Percentiles rank a stretch among this genome's conserved stretches.
These are phyloP conservation scores for Knoxia roxburghii DNA, from an alignment of 257 asterid genomes.

Conservation along the genomic window DNA sequence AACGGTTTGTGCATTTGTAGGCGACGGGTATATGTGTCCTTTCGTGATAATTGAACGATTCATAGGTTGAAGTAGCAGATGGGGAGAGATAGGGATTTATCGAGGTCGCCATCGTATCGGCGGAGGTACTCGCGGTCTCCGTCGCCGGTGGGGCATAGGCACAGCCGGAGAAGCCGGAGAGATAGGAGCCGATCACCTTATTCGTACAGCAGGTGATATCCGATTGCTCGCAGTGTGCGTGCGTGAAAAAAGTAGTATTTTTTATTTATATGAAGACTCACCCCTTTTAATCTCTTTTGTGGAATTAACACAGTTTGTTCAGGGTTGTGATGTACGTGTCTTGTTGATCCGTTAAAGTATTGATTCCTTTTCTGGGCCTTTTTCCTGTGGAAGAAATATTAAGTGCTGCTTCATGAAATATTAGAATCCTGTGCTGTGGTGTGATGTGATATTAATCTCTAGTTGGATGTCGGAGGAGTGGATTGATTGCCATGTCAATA, in stretches of 20 bases:
- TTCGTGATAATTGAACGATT: slow-evolving; percentile 8
- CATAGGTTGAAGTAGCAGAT: slow-evolving; percentile 28
- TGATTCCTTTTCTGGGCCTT: slow-evolving; percentile 20
- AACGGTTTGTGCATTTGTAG: slow-evolving; percentile 22
- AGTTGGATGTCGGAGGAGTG: slow-evolving; percentile 4
- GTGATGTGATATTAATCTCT: slow-evolving; percentile 18
- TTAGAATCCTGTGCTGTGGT: slow-evolving; percentile 19
- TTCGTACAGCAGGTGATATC: slow-evolving; percentile 94
- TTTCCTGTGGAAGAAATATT: slow-evolving; percentile 16
- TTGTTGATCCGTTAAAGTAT: slow-evolving; percentile 24
- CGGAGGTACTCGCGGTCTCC: slow-evolving; percentile 86
- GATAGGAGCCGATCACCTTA: slow-evolving; percentile 86
- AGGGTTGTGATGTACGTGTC: slow-evolving; percentile 23
- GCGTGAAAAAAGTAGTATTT: not conserved
- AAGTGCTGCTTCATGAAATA: slow-evolving; percentile 18
- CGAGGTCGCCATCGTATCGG: slow-evolving; percentile 74
- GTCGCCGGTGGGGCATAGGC: slow-evolving; percentile 63
- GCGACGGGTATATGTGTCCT: slow-evolving; percentile 6
- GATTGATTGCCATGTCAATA: not conserved
- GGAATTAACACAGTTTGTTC: slow-evolving; percentile 31
- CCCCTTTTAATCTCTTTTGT: slow-evolving; percentile 20
- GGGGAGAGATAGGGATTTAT: slow-evolving; percentile 80
- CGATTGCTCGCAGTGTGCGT: slow-evolving; percentile 34
- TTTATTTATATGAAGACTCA: slow-evolving; percentile 21
- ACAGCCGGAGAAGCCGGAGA: slow-evolving; percentile 78